phyloP scores from a whole-genome alignment of 2,329 filamentous ascomycete species.

The Curvularia hawaiiensis region DNA sequence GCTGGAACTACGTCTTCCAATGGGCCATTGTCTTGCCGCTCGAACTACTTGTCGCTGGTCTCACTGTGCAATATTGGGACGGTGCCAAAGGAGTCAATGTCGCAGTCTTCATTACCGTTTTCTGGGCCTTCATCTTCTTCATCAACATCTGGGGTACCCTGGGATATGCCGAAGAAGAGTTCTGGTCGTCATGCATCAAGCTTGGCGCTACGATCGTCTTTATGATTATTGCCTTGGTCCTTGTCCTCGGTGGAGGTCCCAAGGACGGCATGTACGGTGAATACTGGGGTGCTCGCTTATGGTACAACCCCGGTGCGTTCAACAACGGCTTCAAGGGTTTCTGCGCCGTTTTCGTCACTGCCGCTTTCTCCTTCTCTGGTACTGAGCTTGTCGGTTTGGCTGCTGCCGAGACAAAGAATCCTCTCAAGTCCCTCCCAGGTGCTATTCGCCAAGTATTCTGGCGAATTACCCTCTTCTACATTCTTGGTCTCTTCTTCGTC shows the following conservation, averaged over 20 bases:
- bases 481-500: constrained; percentile 51
- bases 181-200: constrained; percentile 46
- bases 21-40: constrained; percentile 48
- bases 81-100: constrained; percentile 24
- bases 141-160: constrained; percentile 48
- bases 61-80: constrained; percentile 47
- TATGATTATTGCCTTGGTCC: constrained; percentile 57
- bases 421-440: constrained; percentile 54
- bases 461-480: constrained; percentile 54
- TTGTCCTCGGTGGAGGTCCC: constrained; percentile 62
- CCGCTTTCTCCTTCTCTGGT: constrained; percentile 66
- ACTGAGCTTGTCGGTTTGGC: constrained; percentile 67
- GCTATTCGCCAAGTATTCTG: constrained; percentile 55
- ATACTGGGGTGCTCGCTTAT: constrained; percentile 67
- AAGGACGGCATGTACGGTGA: constrained; percentile 51
- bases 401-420: constrained; percentile 63
- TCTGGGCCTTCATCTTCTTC: constrained; percentile 45
- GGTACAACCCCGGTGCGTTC: constrained; percentile 61
- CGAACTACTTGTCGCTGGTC: constrained; percentile 46
- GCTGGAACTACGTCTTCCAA: constrained; percentile 47
- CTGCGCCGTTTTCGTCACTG: constrained; percentile 67
- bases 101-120: constrained; percentile 47
- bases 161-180: constrained; percentile 51
- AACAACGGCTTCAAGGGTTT: constrained; percentile 67
- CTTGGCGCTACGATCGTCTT: constrained; percentile 45